Evolutionary conservation across 352 stramenopile species (phyloP).

Genomic region (Phytophthora nicotianae): DNA sequence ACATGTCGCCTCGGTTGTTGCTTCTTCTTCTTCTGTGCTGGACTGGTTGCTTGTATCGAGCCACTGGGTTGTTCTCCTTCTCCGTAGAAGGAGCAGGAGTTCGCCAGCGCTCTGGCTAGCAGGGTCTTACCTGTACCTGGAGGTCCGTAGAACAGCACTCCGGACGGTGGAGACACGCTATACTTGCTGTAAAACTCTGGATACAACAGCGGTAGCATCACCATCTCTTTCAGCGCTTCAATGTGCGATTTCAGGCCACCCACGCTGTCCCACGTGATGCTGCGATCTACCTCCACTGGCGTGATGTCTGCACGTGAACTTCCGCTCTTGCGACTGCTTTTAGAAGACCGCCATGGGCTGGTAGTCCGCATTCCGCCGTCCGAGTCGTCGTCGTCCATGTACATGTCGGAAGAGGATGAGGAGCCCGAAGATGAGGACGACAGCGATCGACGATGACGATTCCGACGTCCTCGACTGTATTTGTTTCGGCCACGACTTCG

Average conservation of each 20-base stretch:
- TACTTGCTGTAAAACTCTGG: slow-evolving; percentile 94
- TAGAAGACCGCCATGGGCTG: slow-evolving; percentile 35
- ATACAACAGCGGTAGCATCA: slow-evolving; percentile 92
- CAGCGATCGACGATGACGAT: slow-evolving; percentile 40
- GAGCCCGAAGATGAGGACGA: slow-evolving; percentile 50
- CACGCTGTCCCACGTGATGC: slow-evolving; percentile 87
- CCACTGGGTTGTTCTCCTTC: slow-evolving; percentile 18
- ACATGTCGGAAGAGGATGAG: slow-evolving; percentile 60
- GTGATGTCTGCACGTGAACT: slow-evolving; percentile 76
- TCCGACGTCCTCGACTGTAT: slow-evolving; percentile 29
- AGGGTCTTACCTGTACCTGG: slow-evolving; percentile 94
- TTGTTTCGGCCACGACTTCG: slow-evolving; percentile 29
- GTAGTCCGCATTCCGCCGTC: slow-evolving; percentile 72
- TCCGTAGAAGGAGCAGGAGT: slow-evolving; percentile 68
- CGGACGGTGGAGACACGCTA: slow-evolving; percentile 79
- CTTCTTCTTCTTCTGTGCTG: slow-evolving; percentile 18
- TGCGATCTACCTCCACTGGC: slow-evolving; percentile 82
- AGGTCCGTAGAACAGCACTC: slow-evolving; percentile 91
- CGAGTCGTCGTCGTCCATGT: slow-evolving; percentile 63
- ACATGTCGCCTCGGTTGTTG: slow-evolving; percentile 59
- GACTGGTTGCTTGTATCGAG: neutral
- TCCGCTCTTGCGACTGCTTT: slow-evolving; percentile 41
- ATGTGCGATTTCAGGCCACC: slow-evolving; percentile 88
- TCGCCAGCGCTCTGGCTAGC: slow-evolving; percentile 88
- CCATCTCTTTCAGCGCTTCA: slow-evolving; percentile 93